Evolutionary conservation across 352 stramenopile genomes (phyloP), one percentile per base, ranked within the genome.

Genomic region (Globisporangium okanoganense): DNA sequence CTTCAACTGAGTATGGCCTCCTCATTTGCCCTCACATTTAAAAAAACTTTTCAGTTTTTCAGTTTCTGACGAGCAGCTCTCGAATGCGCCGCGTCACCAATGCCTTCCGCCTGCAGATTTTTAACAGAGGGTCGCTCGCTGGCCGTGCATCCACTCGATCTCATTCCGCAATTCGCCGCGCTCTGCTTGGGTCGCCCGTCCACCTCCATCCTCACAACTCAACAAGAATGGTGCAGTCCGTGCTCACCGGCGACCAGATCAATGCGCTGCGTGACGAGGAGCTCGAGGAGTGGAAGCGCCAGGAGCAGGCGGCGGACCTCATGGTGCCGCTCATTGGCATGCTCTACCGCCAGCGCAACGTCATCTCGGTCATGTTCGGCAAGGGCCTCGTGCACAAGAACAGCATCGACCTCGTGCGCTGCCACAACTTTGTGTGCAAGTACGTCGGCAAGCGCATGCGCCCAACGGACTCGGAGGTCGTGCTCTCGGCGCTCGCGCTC

Each of bases 301-400:
- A 94, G 66, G 82, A 94, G 64, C 83, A 88, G 48, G 82, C 85
- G n/a, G 82, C 82, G 18, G 85, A 94, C 67, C 71, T 85, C 58
- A 94, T 94, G 82, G 78, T 94, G 58, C 85, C 85, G 70, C 78
- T 93, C 70, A 81, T 92, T 50, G 85, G 85, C 13, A 72, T 79
- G 20, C 80, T 95, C 58, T 95, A 95, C 69, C 85, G 85, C 47
- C 78, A 89, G 64, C 75, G 78, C 67, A 95, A 93, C 67, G 79
- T 91, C 29, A 82, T 95, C 67, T 85, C 70, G 63, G 85, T 88
- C 62, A 72, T 92, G 50, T 95, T 93, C 59, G 81, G 78, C 78
- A 92, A 92, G 61, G 82, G 82, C 0, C 78, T 91, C 60, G 82
- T 92, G 43, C 85, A 93, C 75, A 90, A 92, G 66, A 91, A 90